Conservation (phyloP, 73 alveolate species). For the Breviolum minutum region DNA sequence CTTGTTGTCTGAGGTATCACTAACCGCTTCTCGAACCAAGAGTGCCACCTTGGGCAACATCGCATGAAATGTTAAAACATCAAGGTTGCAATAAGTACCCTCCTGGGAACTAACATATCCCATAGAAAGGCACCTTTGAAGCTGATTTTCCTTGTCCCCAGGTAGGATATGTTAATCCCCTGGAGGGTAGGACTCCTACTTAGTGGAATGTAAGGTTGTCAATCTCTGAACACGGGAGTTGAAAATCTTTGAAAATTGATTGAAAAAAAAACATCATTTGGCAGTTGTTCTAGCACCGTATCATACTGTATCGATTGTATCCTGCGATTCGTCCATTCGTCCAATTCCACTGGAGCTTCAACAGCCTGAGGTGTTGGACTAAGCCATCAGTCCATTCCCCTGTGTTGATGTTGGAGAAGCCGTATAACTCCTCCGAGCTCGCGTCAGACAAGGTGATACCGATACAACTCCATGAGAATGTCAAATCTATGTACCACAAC, state of each 20-base stretch:
- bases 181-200: no score
- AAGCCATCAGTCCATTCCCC: constrained; percentile 99
- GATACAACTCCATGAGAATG: no score
- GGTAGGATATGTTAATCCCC: no score
- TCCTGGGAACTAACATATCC: no score
- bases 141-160: no score
- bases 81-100: neutral
- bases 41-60: constrained; percentile 97
- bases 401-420: constrained; percentile 97
- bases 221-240: neutral
- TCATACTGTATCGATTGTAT: neutral
- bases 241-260: neutral
- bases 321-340: no score
- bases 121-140: no score
- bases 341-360: no score
- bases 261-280: neutral
- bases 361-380: neutral
- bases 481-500: no score
- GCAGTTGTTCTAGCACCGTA: neutral
- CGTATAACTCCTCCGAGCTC: constrained; percentile 96
- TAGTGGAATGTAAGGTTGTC: neutral
- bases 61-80: neutral
- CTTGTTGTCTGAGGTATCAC: constrained; percentile 99
- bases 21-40: constrained; percentile 99
- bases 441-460: neutral